Base-by-base conservation (phyloP, 2,329 filamentous ascomycete species). In the Xylariaceae sp. region DNA sequence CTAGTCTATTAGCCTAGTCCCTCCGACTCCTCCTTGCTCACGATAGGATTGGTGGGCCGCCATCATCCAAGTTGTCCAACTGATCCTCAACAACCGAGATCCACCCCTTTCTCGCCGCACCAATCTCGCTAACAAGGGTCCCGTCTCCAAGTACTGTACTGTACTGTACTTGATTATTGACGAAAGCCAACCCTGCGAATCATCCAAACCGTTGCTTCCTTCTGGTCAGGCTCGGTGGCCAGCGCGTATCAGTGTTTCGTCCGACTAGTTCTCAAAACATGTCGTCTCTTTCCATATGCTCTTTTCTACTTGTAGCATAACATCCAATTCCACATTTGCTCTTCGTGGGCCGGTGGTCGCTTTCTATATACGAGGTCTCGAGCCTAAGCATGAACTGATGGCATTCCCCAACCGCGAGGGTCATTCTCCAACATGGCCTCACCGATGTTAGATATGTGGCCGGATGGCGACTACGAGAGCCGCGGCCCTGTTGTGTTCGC, bases 401-500 rank as follows among this genome's bases (percentile, higher is more conserved):
- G 65, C 63, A 53, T 61, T 65, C 52, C 50, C 49, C 48, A 58
- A 56, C 56, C 50, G 44, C 46, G 23, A 53, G 29, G 61, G 67
- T 67, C 58, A 60, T 62, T 62, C 24, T 60, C 58, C 60, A 65
- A 63, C 60, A 68, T 60, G 62, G 57, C 49, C 61, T 29, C 54
- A n/a, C 26, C 33, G 21, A 14, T 54, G 26, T 41, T 50, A 47
- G 46, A 61, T 52, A 67, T 61, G 56, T 61, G 61, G 54, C 55
- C 64, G 43, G 48, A 17, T 52, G 33, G 53, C 47, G 56, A 58
- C 24, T 43, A 56, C 36, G 63, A 67, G 39, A 77, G 85, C 71
- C 81, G 84, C 34, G 83, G 84, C 19, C 81, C 82, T 53, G 76
- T 80, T 33, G 88, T 91, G 49, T 85, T 92, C 67, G 83, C 84